Evolutionary conservation across 1,284 basidiomycete species (phyloP).

Genomic region (Apiotrichum porosum): DNA sequence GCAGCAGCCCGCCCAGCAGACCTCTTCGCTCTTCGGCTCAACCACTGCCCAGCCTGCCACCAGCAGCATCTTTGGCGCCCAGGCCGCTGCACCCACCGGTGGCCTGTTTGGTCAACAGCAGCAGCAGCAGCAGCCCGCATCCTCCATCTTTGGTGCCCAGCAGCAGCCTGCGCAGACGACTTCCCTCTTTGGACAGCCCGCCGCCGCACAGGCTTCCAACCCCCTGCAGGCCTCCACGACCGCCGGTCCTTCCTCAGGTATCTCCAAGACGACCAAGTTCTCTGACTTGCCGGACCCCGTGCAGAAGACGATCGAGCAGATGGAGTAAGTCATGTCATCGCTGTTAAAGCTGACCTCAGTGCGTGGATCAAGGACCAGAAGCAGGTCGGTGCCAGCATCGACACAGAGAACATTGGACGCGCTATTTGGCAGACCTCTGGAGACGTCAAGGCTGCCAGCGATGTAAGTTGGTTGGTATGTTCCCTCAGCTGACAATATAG

Average conservation of each 20-base stretch:
- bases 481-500: constrained; percentile 9
- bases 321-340: constrained; percentile 30
- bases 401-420: constrained; percentile 30
- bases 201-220: background rate
- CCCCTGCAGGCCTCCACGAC: constrained; percentile 8
- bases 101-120: constrained; percentile 9
- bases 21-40: constrained; percentile 10
- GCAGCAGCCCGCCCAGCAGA: too few species aligned
- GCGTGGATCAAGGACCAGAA: constrained; percentile 37
- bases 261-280: constrained; percentile 39
- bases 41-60: background rate
- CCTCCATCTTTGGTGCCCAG: constrained; percentile 2
- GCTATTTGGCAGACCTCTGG: constrained; percentile 41
- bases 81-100: background rate
- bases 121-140: constrained; percentile 1
- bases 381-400: constrained; percentile 25
- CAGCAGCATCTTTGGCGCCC: background rate
- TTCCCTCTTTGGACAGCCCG: constrained; percentile 10
- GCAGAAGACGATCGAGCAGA: constrained; percentile 39
- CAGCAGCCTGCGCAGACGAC: background rate
- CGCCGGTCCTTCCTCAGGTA: constrained; percentile 7
- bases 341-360: constrained; percentile 12
- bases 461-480: constrained; percentile 19
- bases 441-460: constrained; percentile 37
- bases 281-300: constrained; percentile 35